Evolutionary conservation across 163 green algal genomes (phyloP), one percentile per base, ranked within the genome.

Genomic region (Chlorella variabilis): DNA sequence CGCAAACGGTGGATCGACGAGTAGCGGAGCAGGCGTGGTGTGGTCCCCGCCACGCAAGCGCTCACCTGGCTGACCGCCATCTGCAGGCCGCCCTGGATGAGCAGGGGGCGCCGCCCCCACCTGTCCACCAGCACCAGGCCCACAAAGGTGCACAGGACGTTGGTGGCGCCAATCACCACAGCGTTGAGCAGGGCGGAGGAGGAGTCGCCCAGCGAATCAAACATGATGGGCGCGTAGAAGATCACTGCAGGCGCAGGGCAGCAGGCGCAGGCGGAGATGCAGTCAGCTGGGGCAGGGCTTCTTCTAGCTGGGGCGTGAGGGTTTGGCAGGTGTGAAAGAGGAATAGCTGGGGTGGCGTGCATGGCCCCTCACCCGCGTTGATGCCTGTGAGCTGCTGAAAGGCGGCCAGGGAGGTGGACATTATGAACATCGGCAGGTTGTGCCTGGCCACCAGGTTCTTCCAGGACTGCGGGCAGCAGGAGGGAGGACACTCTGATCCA

Each of bases 171-270:
- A 7, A 93, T 90, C 70, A 96, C 93, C 29, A 96, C 89, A 4
- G 91, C 89, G 66, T 89, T 90, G 21, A 95, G 86, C 39, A 96
- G 89, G 8, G 87, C 70, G 0, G 73, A 67, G 4, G 80, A 84
- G 58, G 71, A 71, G 21, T 74, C 82, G 18, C 80, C 80, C 8
- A 93, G 76, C 5, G 81, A 86, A 58, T 91, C 71, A 76, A 97
- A 95, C n/a, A 97, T 86, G 81, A 93, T 83, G n/a, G 93, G 89
- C 9, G 84, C 87, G 23, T 75, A 96, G 77, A 96, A 95, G 78
- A 84, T 84, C 39, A 84, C 58, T 36, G 66, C 23, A 58, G 66
- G 62, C 13, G 34, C 29, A 36, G 33, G 34, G 34, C 5, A 27
- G 58, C 8, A 25, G 29, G 58, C 4, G 58, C 6, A 25, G 58